Conservation (phyloP, 148 eudicot species). For the Diospyros kaki region DNA sequence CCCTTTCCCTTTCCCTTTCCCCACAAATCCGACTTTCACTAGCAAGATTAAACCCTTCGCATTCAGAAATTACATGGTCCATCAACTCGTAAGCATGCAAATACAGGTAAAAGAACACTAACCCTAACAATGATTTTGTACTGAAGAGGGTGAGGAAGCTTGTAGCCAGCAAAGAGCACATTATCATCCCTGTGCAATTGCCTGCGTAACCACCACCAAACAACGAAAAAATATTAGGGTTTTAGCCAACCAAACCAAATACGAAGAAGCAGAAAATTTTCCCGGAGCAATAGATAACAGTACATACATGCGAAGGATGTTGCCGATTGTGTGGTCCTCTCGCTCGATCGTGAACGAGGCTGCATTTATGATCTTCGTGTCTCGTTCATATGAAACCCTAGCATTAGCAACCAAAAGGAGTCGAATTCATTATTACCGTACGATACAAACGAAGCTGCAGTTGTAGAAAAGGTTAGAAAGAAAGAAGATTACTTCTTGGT, state of each 20-base stretch:
- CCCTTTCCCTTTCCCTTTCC: no score
- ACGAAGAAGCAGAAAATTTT: background rate
- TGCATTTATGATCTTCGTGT: constrained; percentile 93
- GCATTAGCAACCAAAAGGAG: background rate
- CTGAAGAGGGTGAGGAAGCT: constrained; percentile 98
- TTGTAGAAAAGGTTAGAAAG: background rate
- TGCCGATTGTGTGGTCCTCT: constrained; percentile 96
- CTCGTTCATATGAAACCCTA: constrained; percentile 95
- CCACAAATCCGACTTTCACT: no score
- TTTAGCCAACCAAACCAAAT: background rate
- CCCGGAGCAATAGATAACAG: background rate
- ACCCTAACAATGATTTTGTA: constrained; percentile 93
- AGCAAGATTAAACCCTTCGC: background rate
- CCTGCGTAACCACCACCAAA: constrained; percentile 34
- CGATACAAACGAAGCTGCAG: background rate
- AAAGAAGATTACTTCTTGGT: constrained; percentile 56
- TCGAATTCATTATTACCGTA: background rate
- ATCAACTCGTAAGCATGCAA: background rate
- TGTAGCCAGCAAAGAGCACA: constrained; percentile 94
- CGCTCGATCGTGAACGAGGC: constrained; percentile 94
- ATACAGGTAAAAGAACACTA: constrained; percentile 20
- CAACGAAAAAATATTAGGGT: constrained; percentile 6
- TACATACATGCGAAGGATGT: constrained; percentile 81
- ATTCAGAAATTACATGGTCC: background rate
- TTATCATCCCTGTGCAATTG: constrained; percentile 90